Evolutionary conservation across 345 rosid species (phyloP), one percentile per base, ranked within the genome.

Genomic region (Pelargonium nanum): DNA sequence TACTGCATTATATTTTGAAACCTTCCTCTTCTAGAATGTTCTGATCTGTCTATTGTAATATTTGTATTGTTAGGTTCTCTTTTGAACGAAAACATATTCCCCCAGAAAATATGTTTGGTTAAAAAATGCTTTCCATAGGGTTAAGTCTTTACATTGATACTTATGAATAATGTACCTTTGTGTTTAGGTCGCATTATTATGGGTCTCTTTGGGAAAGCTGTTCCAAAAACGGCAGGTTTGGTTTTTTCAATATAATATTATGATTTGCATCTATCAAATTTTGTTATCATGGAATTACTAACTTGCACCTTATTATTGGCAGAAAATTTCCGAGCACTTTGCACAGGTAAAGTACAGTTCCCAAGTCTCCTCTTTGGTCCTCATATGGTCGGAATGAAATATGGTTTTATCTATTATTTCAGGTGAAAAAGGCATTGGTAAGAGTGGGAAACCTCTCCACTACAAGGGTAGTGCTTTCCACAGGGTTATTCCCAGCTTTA

Each of bases 291-390:
- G 19, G 24, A 50, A 26, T 62, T 82, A 24, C 74, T 59, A 17
- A 22, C 44, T 53, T 64, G 23, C 19, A 53, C 67, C 19, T 52
- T 62, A 53, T 12, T 52, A 30, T 32, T 68, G 83, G 83, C 97
- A 94, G 99, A 94, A 70, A 94, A 94, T 67, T 94, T 94, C 90
- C 80, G 99, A 62, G 97, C 97, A 44, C 65, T 94, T 12, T 94
- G 99, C 79, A 94, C 97, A 13, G 97, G 99, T 94, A 72, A 66
- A 48, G 26, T 32, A 8, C 19, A 61, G 53, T 19, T 64, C 50
- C 26, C 24, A 15, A 12, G 44, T 13, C 19, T n/a, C 6, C n/a
- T 24, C 15, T 56, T 24, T 45, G 24, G 55, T 24, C 26, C 21
- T 45, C 8, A 28, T 28, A 28, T 28, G 4, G 34, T 28, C 4